These are phyloP conservation scores for Phytophthora pinifolia DNA, from an alignment of 352 stramenopile species.

Conservation along the genomic window DNA sequence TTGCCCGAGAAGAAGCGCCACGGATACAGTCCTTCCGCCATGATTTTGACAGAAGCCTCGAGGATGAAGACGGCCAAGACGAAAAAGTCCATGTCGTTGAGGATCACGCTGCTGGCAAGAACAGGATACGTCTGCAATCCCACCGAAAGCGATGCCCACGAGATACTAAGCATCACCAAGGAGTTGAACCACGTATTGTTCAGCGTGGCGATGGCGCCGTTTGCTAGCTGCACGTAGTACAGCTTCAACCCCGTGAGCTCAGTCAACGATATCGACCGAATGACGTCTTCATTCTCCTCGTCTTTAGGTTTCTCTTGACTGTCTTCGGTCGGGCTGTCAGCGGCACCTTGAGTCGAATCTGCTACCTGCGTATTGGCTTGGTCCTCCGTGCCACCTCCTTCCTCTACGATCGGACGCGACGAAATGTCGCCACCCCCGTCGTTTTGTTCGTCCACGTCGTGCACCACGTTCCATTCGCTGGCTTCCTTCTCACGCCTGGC, in stretches of 20 bases:
- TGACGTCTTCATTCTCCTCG: slow-evolving; percentile 27
- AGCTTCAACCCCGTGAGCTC: slow-evolving; percentile 33
- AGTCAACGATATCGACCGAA: slow-evolving; percentile 36
- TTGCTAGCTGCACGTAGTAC: slow-evolving; percentile 40
- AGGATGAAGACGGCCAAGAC: slow-evolving; percentile 79
- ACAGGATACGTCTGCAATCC: slow-evolving; percentile 76
- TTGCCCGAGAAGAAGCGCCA: slow-evolving; percentile 77
- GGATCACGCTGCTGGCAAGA: slow-evolving; percentile 37
- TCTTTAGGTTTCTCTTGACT: slow-evolving; percentile 1
- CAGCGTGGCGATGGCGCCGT: slow-evolving; percentile 45
- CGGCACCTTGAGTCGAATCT: not conserved
- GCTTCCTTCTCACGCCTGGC: slow-evolving; percentile 24
- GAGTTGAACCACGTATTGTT: slow-evolving; percentile 65
- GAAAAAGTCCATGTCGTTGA: slow-evolving; percentile 65
- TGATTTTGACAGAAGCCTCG: slow-evolving; percentile 76
- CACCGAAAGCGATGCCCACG: slow-evolving; percentile 78
- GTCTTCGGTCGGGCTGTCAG: not conserved
- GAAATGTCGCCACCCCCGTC: not conserved
- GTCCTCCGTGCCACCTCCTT: not conserved
- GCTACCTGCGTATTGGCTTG: not conserved
- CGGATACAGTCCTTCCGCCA: slow-evolving; percentile 67
- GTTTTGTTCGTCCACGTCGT: slow-evolving; percentile 12
- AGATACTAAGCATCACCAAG: slow-evolving; percentile 73
- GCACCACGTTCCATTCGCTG: slow-evolving; percentile 22
- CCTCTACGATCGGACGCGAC: not conserved